A percentile compares a stretch with the other conserved stretches of the same genome.
Conservation (phyloP, 352 stramenopile species). For the Pelagophyceae sp. region DNA sequence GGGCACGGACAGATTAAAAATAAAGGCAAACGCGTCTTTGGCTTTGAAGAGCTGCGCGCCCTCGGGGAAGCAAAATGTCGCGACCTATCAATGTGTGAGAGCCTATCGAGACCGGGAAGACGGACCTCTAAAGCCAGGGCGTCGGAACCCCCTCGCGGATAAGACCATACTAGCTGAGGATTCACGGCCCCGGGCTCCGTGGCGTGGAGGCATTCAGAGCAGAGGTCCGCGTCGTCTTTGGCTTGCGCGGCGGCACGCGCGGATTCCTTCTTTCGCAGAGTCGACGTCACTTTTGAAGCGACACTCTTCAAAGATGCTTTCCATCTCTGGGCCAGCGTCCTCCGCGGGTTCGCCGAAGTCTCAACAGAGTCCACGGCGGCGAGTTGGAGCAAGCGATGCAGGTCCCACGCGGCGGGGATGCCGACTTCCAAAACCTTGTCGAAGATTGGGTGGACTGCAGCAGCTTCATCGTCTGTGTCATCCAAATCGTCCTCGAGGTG, state of each 20-base stretch:
- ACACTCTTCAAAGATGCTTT: background rate
- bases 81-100: background rate
- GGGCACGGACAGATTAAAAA: background rate
- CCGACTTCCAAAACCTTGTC: constrained; percentile 1
- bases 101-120: background rate
- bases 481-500: background rate
- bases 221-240: background rate
- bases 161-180: background rate
- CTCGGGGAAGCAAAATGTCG: constrained; percentile 8
- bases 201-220: background rate
- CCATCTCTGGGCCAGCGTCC: constrained; percentile 5
- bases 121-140: background rate
- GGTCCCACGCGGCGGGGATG: constrained; percentile 8
- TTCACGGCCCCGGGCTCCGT: constrained; percentile 10
- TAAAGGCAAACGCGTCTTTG: background rate
- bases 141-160: background rate
- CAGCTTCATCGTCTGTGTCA: background rate
- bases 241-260: background rate
- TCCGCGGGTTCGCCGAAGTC: background rate
- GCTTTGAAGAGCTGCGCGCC: background rate
- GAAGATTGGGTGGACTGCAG: background rate
- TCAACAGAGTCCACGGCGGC: background rate
- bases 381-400: background rate
- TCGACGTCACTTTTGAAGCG: background rate
- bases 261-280: background rate